A percentile compares a stretch with the other conserved stretches of the same genome.
phyloP scores from a whole-genome alignment of 441 rosid species.

The Populus tomentosa region DNA sequence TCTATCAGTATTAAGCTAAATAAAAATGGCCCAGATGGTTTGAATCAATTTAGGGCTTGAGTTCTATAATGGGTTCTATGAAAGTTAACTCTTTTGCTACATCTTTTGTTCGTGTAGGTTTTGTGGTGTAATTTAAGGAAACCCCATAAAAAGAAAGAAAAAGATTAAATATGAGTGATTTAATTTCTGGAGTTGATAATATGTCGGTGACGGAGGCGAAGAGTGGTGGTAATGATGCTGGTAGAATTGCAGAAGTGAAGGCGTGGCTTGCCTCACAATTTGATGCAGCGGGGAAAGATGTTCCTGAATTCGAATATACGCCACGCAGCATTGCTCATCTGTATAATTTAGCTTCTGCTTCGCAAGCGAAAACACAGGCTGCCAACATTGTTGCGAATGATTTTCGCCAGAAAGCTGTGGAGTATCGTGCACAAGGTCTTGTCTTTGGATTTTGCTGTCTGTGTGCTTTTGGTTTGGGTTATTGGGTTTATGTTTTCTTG shows the following conservation, averaged over 20 bases:
- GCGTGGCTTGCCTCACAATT: slow-evolving; percentile 79
- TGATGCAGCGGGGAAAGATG: slow-evolving; percentile 72
- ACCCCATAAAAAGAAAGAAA: neutral
- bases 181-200: slow-evolving; percentile 32
- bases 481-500: neutral
- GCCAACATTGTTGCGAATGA: slow-evolving; percentile 81
- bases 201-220: slow-evolving; percentile 33
- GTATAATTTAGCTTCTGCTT: slow-evolving; percentile 67
- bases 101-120: neutral
- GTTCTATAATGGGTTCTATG: neutral
- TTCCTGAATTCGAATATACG: slow-evolving; percentile 78
- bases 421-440: slow-evolving; percentile 80
- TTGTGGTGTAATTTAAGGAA: neutral
- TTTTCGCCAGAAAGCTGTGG: slow-evolving; percentile 78
- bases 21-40: neutral
- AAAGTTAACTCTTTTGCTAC: neutral
- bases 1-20: neutral
- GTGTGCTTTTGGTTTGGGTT: neutral
- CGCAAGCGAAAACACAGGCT: slow-evolving; percentile 83
- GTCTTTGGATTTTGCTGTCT: neutral
- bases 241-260: slow-evolving; percentile 72
- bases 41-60: neutral
- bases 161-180: slow-evolving; percentile 42
- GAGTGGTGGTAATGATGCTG: slow-evolving; percentile 46
- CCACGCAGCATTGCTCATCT: slow-evolving; percentile 71